Percentiles rank a stretch among this genome's conserved stretches.
phyloP scores from a whole-genome alignment of 345 rosid species.

The Salix caprea region DNA sequence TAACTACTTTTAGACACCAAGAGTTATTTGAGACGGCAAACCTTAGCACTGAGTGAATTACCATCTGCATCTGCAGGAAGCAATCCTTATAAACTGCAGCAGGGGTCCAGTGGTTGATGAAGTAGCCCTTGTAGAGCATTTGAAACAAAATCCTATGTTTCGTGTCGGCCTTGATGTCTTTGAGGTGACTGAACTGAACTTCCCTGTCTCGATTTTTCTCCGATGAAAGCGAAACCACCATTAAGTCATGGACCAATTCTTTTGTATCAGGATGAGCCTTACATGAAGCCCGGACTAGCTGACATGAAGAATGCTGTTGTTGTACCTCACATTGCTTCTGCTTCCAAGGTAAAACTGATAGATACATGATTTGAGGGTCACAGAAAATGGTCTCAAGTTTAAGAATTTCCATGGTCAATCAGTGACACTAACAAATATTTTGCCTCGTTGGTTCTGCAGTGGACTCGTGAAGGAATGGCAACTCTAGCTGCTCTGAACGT shows the following conservation, averaged over 20 bases:
- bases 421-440: background rate
- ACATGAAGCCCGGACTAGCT: constrained; percentile 94
- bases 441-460: constrained; percentile 35
- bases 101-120: constrained; percentile 94
- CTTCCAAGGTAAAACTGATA: constrained; percentile 66
- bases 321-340: constrained; percentile 96
- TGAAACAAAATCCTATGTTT: constrained; percentile 86
- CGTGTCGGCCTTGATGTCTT: constrained; percentile 98
- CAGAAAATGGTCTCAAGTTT: too few species aligned
- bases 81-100: constrained; percentile 90
- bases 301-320: constrained; percentile 87
- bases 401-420: background rate
- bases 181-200: constrained; percentile 44
- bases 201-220: background rate
- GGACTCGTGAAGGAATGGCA: constrained; percentile 99
- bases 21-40: background rate
- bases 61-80: constrained; percentile 51
- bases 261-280: constrained; percentile 76
- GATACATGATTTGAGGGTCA: background rate
- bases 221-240: background rate
- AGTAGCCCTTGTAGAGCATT: constrained; percentile 83
- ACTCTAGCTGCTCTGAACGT: constrained; percentile 89
- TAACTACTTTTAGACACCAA: constrained; percentile 11
- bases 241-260: background rate
- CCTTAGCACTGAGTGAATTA: background rate